These are phyloP conservation scores for Thalassia testudinum DNA, from an alignment of 116 monocot species.

Conservation along the genomic window DNA sequence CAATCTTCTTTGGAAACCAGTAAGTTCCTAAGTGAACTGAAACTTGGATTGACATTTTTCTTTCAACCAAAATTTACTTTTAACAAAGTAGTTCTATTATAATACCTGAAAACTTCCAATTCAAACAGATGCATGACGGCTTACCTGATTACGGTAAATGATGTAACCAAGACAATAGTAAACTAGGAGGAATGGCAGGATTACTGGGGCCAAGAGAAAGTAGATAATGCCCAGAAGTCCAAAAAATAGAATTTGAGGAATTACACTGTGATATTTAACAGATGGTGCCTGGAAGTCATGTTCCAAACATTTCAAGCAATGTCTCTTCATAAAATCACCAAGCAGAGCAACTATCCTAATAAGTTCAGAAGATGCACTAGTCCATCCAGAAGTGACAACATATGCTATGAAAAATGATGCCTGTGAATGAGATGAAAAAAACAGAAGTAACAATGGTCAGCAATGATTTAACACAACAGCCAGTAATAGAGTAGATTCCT, in stretches of 20 bases:
- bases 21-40: no score
- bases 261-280: conserved; percentile 64
- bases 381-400: conserved; percentile 95
- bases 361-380: conserved; percentile 53
- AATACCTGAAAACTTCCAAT: no score
- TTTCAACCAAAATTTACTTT: no score
- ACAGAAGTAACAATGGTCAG: no score
- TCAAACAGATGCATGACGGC: no score
- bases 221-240: conserved; percentile 64
- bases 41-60: no score
- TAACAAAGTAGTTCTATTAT: no score
- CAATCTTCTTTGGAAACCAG: no score
- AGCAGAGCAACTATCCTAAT: conserved; percentile 43
- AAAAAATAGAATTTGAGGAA: conserved; percentile 67
- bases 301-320: conserved; percentile 16
- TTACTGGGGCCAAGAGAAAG: conserved; percentile 58
- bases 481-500: no score
- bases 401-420: conserved; percentile 88
- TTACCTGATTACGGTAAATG: conserved; percentile 90
- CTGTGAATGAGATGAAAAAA: conserved; percentile 16
- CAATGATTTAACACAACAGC: no score
- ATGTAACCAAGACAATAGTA: conserved; percentile 70
- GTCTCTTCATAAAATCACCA: conserved; percentile 27
- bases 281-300: conserved; percentile 40
- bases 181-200: conserved; percentile 71